Base-by-base conservation (phyloP, 805 yeast species). In the Pichia deserticola region DNA sequence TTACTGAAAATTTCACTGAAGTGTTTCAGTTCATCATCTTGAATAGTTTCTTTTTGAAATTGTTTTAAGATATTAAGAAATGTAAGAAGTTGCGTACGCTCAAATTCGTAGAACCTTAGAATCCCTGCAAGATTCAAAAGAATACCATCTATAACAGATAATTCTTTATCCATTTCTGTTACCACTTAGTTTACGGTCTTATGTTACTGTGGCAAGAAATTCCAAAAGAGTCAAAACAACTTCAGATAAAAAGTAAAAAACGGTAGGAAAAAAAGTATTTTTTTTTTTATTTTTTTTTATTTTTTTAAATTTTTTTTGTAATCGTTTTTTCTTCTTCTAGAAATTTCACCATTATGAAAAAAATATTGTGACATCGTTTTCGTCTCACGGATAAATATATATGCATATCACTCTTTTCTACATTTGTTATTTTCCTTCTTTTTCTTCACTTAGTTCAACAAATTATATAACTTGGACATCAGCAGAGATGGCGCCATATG, bases 401-500 rank as follows among this genome's bases (percentile, higher is more conserved):
- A 20, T 20, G 20, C 20, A 20, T 3, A 20, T 20, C 3, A 20
- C 20, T 20, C 20, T 20, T 20, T 20, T 20, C 20, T 20, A 20
- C 20, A 3, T 20, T 20, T 20, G 20, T 20, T 20, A 20, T 20
- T 20, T 20, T 20, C 20, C 20, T 20, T 20, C 20, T 20, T 20
- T 20, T 20, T 20, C 2, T 20, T 20, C 3, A 20, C 20, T 20
- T 20, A 2, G 20, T 20, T 20, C 20, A 20, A 20, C 20, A 20
- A 20, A 20, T 2, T 20, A 20, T 20, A 2, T 20, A 20, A 20
- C 2, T 20, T 20, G 20, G 20, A 20, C 20, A 20, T 20, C 20
- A 20, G 5, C 10, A 13, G 13, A 42, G 20, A 51, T 78, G 82
- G 71, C 82, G 8, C 68, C 71, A 12, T 86, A 86, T 66, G 97